phyloP scores from a whole-genome alignment of 2,329 filamentous ascomycete species.

The Epichloe uncinata region DNA sequence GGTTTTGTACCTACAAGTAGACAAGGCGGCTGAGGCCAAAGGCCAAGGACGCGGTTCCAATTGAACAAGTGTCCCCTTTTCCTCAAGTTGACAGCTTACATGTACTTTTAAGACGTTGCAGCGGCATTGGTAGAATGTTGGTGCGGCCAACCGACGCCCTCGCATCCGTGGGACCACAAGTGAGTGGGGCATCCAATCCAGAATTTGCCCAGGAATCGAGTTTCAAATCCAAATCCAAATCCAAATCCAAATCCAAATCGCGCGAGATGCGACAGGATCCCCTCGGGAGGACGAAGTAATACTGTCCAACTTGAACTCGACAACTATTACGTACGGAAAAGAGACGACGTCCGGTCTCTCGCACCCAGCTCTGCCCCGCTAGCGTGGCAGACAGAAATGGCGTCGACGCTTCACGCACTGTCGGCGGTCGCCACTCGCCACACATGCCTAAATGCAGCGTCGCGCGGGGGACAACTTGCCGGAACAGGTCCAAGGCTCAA shows the following conservation, averaged over 20 bases:
- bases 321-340: too few species aligned
- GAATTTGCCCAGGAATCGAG: neutral
- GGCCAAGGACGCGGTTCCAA: conserved; percentile 17
- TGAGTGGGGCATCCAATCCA: neutral
- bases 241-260: too few species aligned
- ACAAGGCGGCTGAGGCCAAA: conserved; percentile 6
- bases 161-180: too few species aligned
- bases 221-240: too few species aligned
- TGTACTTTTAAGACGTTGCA: neutral
- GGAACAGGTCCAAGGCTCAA: neutral
- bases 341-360: too few species aligned
- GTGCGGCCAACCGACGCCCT: too few species aligned
- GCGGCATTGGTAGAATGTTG: too few species aligned
- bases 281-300: too few species aligned
- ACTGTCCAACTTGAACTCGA: too few species aligned
- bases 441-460: neutral
- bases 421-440: neutral
- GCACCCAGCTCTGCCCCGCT: too few species aligned
- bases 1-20: conserved; percentile 21
- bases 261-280: too few species aligned
- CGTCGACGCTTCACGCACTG: conserved; percentile 10
- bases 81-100: neutral
- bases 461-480: neutral
- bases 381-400: too few species aligned
- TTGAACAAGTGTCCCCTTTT: conserved; percentile 33